Base-by-base conservation (phyloP, 768 basidiomycete genomes). In the Grammothele lineata region DNA sequence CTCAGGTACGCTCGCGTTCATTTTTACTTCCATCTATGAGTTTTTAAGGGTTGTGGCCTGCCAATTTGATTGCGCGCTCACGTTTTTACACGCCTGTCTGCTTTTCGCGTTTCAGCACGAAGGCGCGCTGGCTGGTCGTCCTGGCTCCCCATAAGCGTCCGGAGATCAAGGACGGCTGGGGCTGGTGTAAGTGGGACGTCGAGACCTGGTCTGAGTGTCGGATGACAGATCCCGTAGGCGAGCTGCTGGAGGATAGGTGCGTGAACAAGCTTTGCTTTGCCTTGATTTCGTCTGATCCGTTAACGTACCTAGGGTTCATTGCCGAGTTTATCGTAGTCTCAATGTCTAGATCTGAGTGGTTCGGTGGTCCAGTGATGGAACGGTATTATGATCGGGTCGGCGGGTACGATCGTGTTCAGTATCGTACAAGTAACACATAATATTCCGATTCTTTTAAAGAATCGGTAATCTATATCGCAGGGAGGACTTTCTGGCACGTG, bases 131-230 rank as follows among this genome's bases (percentile, higher is more conserved):
- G 83, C 69, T 90, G 8, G 72, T 85, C 26, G 72, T 88, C 5
- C 65, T 86, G 26, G 83, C 83, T 2, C 85, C 85, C 18, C 85
- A 87, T 63, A 89, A 88, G 64, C 85, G 79, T 54, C 86, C 86
- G 17, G 83, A 85, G 82, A 77, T 85, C 53, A 83, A 82, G 65
- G 70, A 74, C 7, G 78, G 78, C 0, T 84, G 81, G 81, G 80
- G 81, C 19, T 85, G 81, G 81, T 57, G 62, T 18, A 80, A 81
- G 52, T 83, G 82, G 80, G 71, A 83, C 49, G 57, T 70, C 11
- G 67, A 71, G n/a, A 54, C 57, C 33, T 81, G 81, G 79, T 50
- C 51, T 30, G 66, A 67, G 43, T 67, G 68, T 48, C 48, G 57
- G 27, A 73, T 75, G 70, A 55, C 57, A 15, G 70, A 70, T 27